Evolutionary conservation across 352 stramenopile genomes (phyloP).

Genomic region (Phytophthora syringae): DNA sequence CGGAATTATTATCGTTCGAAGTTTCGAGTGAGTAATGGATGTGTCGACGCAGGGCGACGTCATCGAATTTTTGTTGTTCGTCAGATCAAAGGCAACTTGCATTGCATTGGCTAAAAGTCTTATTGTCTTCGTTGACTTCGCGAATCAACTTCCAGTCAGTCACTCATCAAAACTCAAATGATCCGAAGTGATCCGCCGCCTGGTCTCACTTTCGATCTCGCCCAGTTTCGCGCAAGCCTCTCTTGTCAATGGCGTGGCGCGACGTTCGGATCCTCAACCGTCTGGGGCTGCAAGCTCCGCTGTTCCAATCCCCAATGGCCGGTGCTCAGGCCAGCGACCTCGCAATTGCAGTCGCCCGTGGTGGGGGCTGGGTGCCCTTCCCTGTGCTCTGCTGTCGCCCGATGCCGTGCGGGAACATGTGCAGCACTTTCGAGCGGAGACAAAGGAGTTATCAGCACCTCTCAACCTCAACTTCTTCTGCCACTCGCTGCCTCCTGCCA

Average conservation of each 20-base stretch:
- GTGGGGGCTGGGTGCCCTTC: slow-evolving; percentile 61
- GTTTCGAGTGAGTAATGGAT: slow-evolving; percentile 14
- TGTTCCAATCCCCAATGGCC: slow-evolving; percentile 67
- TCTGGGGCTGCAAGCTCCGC: slow-evolving; percentile 24
- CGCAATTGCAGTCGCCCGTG: slow-evolving; percentile 34
- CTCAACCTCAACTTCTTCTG: slow-evolving; percentile 79
- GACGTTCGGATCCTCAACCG: slow-evolving; percentile 32
- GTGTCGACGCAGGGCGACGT: slow-evolving; percentile 4
- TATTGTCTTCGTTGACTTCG: too few relatives aligned
- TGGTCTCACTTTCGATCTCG: slow-evolving; percentile 15
- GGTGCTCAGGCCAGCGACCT: slow-evolving; percentile 45
- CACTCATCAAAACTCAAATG: slow-evolving; percentile 14
- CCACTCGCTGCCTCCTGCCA: slow-evolving; percentile 27
- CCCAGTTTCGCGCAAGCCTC: neutral
- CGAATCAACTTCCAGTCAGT: neutral
- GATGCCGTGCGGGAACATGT: slow-evolving; percentile 35
- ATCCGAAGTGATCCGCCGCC: neutral
- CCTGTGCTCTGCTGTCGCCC: slow-evolving; percentile 38
- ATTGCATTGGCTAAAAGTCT: too few relatives aligned
- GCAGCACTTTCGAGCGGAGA: slow-evolving; percentile 38
- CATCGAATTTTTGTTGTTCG: neutral
- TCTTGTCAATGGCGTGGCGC: slow-evolving; percentile 29
- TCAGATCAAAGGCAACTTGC: too few relatives aligned
- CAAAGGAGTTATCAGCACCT: slow-evolving; percentile 34
- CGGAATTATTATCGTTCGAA: slow-evolving; percentile 6